A percentile compares a stretch with the other conserved stretches of the same genome.
Evolutionary conservation across 306 rosid species (phyloP).

Genomic region (Corylus heterophylla): DNA sequence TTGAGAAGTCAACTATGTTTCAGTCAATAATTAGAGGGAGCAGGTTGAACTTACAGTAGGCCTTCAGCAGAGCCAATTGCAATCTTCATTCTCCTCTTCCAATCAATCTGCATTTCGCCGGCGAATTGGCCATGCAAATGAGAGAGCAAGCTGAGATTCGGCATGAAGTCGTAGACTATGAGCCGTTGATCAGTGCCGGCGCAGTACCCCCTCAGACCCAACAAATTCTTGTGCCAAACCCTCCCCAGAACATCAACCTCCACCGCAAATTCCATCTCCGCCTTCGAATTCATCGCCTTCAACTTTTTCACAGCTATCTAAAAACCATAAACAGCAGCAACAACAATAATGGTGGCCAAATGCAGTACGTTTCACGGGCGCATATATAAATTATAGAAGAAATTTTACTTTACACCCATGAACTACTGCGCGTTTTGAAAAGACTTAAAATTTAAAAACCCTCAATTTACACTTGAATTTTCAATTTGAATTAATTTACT

Average conservation of each 20-base stretch:
- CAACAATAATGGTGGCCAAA: background rate
- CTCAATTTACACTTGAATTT: too few relatives aligned
- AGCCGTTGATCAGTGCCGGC: constrained; percentile 78
- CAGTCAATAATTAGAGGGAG: background rate
- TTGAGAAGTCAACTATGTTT: background rate
- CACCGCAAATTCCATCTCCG: constrained; percentile 94
- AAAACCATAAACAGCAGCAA: background rate
- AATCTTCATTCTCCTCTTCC: constrained; percentile 74
- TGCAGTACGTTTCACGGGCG: background rate
- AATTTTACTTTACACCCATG: too few relatives aligned
- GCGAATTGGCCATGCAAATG: constrained; percentile 84
- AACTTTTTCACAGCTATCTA: constrained; percentile 93
- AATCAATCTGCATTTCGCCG: constrained; percentile 58
- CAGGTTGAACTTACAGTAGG: constrained; percentile 52
- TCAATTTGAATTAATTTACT: too few relatives aligned
- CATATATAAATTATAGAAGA: too few relatives aligned
- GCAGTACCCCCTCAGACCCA: constrained; percentile 81
- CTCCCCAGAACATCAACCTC: constrained; percentile 95
- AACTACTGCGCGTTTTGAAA: too few relatives aligned
- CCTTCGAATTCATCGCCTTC: constrained; percentile 84
- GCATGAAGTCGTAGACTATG: constrained; percentile 92
- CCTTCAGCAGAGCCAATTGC: constrained; percentile 89
- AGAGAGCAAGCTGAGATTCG: constrained; percentile 84
- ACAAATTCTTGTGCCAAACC: constrained; percentile 82
- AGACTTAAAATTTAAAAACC: too few relatives aligned